Evolutionary conservation across 352 stramenopile genomes (phyloP).

Genomic region (Globisporangium takayamanum): DNA sequence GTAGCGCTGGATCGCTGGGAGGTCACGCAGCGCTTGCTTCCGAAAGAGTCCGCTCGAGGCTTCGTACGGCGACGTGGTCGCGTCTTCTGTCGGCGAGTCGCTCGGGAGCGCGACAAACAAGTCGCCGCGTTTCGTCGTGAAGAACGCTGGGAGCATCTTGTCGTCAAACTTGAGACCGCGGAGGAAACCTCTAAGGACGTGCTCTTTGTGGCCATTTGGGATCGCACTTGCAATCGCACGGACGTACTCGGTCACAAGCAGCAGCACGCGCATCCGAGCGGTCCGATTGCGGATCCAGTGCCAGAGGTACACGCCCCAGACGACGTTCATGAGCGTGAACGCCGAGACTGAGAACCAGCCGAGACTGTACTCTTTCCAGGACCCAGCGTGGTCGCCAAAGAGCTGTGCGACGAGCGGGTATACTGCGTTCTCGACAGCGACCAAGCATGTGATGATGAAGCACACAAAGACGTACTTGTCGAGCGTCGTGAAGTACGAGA

Average conservation of each 20-base stretch:
- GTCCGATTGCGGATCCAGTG: slow-evolving; percentile 17
- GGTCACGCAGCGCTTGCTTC: slow-evolving; percentile 14
- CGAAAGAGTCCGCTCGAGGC: slow-evolving; percentile 13
- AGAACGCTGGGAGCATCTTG: slow-evolving; percentile 8
- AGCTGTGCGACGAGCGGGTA: slow-evolving; percentile 12
- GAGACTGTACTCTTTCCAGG: slow-evolving; percentile 11
- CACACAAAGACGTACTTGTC: slow-evolving; percentile 35
- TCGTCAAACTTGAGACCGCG: slow-evolving; percentile 4
- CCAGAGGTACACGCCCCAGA: slow-evolving; percentile 15
- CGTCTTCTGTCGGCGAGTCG: slow-evolving; percentile 14
- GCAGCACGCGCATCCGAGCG: slow-evolving; percentile 8
- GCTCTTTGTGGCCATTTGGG: slow-evolving; percentile 11
- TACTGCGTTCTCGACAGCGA: slow-evolving; percentile 27
- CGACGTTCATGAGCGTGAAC: slow-evolving; percentile 26
- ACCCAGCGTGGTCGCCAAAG: background rate
- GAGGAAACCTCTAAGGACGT: slow-evolving; percentile 16
- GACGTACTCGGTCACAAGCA: slow-evolving; percentile 18
- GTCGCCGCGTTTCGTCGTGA: slow-evolving; percentile 12
- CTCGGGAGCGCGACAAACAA: slow-evolving; percentile 18
- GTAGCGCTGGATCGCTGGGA: slow-evolving; percentile 16
- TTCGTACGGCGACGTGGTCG: slow-evolving; percentile 8
- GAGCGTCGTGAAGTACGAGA: slow-evolving; percentile 36
- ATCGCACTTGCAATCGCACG: slow-evolving; percentile 15
- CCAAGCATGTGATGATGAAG: slow-evolving; percentile 22
- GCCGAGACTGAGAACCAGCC: slow-evolving; percentile 13